Percentiles rank a stretch among this genome's conserved stretches.
These are phyloP conservation scores for Eucalyptus coolabah DNA, from an alignment of 345 rosid genomes.

Conservation along the genomic window DNA sequence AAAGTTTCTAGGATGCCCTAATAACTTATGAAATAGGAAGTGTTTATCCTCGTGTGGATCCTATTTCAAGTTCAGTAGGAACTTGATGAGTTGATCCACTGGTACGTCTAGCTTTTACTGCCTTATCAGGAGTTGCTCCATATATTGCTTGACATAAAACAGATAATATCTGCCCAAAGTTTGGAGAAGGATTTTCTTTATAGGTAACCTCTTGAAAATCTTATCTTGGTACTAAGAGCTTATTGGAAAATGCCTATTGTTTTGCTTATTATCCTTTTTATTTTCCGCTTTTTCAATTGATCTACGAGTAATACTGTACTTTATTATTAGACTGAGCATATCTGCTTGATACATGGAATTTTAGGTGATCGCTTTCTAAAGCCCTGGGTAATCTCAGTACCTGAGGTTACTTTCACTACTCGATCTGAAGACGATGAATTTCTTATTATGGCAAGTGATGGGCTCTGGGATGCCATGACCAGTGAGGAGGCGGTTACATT, in stretches of 20 bases:
- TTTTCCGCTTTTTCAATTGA: neutral
- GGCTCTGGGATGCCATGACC: slow-evolving; percentile 33
- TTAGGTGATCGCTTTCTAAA: slow-evolving; percentile 26
- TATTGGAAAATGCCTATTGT: neutral
- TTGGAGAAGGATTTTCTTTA: neutral
- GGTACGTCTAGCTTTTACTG: neutral
- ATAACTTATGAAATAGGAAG: neutral
- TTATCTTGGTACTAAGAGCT: neutral
- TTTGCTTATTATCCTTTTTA: neutral
- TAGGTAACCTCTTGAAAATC: neutral
- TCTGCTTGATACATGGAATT: neutral
- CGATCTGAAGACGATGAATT: slow-evolving; percentile 21
- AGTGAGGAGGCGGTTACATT: slow-evolving; percentile 17
- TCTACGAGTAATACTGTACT: neutral
- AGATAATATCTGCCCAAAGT: neutral
- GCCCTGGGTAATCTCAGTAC: slow-evolving; percentile 21
- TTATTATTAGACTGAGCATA: neutral
- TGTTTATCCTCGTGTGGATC: neutral
- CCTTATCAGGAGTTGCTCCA: neutral
- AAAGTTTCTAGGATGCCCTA: neutral
- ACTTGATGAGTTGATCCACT: neutral
- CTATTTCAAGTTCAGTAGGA: neutral
- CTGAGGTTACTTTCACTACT: slow-evolving; percentile 20
- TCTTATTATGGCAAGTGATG: slow-evolving; percentile 32
- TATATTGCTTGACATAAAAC: neutral